Percentiles rank a stretch among this genome's conserved stretches.
Conservation (phyloP, 352 stramenopile genomes). For the Phytopythium delawarense region DNA sequence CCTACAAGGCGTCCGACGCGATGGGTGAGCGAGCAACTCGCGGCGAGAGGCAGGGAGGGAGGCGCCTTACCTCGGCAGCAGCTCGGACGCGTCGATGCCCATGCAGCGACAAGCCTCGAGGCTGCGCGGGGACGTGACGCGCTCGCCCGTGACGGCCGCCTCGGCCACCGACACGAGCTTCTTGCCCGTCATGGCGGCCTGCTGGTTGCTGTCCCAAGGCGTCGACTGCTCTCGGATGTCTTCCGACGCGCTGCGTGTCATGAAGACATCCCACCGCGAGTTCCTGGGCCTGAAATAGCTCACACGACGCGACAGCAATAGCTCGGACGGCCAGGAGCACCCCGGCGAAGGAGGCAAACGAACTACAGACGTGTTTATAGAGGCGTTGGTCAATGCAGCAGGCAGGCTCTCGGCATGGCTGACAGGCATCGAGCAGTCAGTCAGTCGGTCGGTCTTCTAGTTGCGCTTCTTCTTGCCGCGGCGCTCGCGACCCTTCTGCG, state of each 20-base stretch:
- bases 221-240: background rate
- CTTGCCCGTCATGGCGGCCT: constrained; percentile 17
- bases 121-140: constrained; percentile 57
- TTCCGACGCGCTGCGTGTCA: background rate
- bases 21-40: no score
- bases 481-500: constrained; percentile 93
- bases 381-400: constrained; percentile 1
- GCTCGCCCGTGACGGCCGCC: constrained; percentile 39
- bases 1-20: background rate
- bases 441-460: constrained; percentile 21
- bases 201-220: background rate
- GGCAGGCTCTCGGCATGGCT: background rate
- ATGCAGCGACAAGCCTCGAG: constrained; percentile 67
- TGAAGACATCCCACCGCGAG: background rate
- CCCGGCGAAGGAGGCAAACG: background rate
- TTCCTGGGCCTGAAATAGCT: background rate
- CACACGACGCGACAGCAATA: background rate
- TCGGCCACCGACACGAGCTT: constrained; percentile 52
- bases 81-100: constrained; percentile 60
- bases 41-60: background rate
- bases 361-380: background rate
- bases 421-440: background rate
- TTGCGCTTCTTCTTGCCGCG: constrained; percentile 96
- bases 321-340: background rate
- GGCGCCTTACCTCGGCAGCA: constrained; percentile 41